These are phyloP conservation scores for Lathyrus sativus DNA, from an alignment of 306 rosid genomes.

Conservation along the genomic window DNA sequence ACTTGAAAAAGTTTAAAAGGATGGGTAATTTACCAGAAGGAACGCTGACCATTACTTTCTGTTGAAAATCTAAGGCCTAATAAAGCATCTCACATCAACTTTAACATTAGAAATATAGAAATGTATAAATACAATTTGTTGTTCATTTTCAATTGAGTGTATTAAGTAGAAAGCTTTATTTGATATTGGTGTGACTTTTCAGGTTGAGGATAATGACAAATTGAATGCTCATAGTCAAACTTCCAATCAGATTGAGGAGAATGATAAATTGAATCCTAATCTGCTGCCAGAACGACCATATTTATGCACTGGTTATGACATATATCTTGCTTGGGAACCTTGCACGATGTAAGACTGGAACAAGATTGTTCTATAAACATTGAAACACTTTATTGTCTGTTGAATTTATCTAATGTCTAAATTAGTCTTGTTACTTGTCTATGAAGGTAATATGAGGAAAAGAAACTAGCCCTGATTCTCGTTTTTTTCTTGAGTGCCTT, in stretches of 20 bases:
- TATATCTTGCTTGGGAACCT: conserved; percentile 95
- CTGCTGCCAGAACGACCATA: conserved; percentile 61
- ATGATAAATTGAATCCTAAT: conserved; percentile 41
- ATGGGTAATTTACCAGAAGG: too few species aligned
- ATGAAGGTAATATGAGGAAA: conserved; percentile 16
- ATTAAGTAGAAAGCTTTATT: conserved; percentile 23
- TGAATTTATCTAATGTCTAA: conserved; percentile 7
- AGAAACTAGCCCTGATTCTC: conserved; percentile 30
- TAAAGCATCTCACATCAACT: conserved; percentile 30
- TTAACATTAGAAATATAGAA: conserved; percentile 23
- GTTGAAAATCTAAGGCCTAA: conserved; percentile 18
- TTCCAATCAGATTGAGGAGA: conserved; percentile 53
- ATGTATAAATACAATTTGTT: neutral
- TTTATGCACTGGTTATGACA: conserved; percentile 92
- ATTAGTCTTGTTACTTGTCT: conserved; percentile 8
- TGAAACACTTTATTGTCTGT: conserved; percentile 5
- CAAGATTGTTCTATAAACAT: conserved; percentile 26
- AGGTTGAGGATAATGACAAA: conserved; percentile 57
- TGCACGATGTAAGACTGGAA: conserved; percentile 75
- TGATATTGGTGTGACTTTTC: conserved; percentile 38
- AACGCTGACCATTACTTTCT: neutral
- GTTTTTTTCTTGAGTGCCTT: conserved; percentile 17
- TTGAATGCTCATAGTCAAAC: conserved; percentile 32
- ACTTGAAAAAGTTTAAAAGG: too few species aligned
- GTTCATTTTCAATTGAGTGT: conserved; percentile 7